These are phyloP conservation scores for Stephania yunnanensis DNA, from an alignment of 164 flowering plant species.

Conservation along the genomic window DNA sequence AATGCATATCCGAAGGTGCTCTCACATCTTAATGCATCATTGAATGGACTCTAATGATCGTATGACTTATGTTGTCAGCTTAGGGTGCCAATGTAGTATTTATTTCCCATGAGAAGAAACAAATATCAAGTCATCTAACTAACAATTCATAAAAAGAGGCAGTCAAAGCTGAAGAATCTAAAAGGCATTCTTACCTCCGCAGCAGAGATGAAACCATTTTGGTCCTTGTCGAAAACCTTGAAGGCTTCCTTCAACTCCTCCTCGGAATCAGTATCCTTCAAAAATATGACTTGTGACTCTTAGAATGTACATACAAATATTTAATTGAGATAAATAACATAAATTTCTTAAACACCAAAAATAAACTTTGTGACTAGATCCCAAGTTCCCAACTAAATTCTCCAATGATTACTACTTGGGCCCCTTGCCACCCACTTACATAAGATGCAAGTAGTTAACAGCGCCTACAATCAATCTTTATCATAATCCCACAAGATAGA, in stretches of 20 bases:
- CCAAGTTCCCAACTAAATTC: no score
- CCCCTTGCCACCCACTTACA: no score
- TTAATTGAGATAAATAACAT: neutral
- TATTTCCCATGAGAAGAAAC: no score
- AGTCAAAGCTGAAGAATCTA: neutral
- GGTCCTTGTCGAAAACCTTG: constrained; percentile 60
- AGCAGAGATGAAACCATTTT: constrained; percentile 60
- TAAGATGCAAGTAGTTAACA: neutral
- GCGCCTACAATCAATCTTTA: neutral
- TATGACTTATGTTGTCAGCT: no score
- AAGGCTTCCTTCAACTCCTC: constrained; percentile 58
- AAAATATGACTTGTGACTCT: neutral
- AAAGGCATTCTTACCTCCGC: constrained; percentile 32
- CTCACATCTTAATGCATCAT: no score
- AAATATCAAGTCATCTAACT: no score
- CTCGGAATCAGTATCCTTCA: constrained; percentile 51
- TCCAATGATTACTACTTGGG: no score
- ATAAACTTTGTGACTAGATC: no score
- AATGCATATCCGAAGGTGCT: neutral
- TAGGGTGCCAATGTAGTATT: no score
- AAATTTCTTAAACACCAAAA: neutral
- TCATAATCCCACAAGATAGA: neutral
- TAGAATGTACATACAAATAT: neutral
- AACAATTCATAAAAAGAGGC: no score
- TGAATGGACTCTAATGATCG: no score